These are phyloP conservation scores for Blastocystis sp. DNA, from an alignment of 352 stramenopile genomes.

Conservation along the genomic window DNA sequence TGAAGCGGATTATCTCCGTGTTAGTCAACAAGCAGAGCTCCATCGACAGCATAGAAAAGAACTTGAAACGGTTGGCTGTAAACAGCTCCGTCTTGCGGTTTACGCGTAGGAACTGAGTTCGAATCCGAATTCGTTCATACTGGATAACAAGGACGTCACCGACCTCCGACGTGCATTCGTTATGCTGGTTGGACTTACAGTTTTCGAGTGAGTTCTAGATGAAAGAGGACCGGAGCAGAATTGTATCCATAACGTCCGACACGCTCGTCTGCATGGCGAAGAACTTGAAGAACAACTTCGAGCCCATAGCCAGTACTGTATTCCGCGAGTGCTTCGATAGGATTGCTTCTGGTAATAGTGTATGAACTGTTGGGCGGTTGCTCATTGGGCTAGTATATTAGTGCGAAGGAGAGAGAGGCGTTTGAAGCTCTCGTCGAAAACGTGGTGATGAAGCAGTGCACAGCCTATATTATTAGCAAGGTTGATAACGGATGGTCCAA, in stretches of 20 bases:
- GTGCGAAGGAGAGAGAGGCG: background rate
- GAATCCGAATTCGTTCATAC: background rate
- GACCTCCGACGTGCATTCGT: conserved; percentile 27
- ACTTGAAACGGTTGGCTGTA: conserved; percentile 2
- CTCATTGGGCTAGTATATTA: conserved; percentile 12
- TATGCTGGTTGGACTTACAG: background rate
- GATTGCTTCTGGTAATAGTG: conserved; percentile 26
- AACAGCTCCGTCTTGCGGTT: background rate
- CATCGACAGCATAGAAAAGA: background rate
- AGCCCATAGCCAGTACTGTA: conserved; percentile 1
- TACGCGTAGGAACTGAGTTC: conserved; percentile 4
- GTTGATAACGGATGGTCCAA: conserved; percentile 7
- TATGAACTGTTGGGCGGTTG: background rate
- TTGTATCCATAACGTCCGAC: conserved; percentile 25
- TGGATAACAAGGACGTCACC: conserved; percentile 9
- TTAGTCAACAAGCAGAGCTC: background rate
- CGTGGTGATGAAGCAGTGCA: background rate
- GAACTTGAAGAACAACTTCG: conserved; percentile 37
- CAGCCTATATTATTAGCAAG: background rate
- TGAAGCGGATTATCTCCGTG: background rate
- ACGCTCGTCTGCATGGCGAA: conserved; percentile 1
- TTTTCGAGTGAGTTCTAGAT: background rate
- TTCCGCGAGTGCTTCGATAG: conserved; percentile 45
- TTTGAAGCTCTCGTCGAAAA: conserved; percentile 8
- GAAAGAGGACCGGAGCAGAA: conserved; percentile 24